Evolutionary conservation across 1,139 yeast species (phyloP).

Genomic region (Pneumocystis oryctolagi): DNA sequence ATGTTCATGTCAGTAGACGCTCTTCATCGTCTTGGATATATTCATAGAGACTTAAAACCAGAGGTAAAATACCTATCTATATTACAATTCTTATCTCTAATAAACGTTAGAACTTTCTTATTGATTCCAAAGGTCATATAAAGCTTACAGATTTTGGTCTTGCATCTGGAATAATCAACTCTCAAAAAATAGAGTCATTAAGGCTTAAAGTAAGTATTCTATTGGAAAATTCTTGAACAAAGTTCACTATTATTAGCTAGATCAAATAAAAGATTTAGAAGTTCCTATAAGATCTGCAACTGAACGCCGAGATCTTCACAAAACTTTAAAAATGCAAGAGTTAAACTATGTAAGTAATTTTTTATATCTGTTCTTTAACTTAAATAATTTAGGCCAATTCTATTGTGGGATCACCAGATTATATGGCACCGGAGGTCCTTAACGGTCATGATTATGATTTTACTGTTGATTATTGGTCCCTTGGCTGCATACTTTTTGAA

Average conservation of each 20-base stretch:
- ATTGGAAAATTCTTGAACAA: not conserved
- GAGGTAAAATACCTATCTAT: constrained; percentile 28
- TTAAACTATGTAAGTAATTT: constrained; percentile 28
- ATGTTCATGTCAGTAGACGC: constrained; percentile 94
- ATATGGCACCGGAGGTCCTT: constrained; percentile 95
- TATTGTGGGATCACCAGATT: constrained; percentile 96
- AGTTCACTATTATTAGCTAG: constrained; percentile 31
- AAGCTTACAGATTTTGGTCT: constrained; percentile 94
- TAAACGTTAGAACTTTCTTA: constrained; percentile 47
- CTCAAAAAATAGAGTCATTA: constrained; percentile 89
- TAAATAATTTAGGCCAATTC: constrained; percentile 74
- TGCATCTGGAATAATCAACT: constrained; percentile 91
- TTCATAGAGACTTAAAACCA: constrained; percentile 94
- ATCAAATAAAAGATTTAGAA: constrained; percentile 54
- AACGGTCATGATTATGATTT: constrained; percentile 89
- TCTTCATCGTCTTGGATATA: constrained; percentile 84
- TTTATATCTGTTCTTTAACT: constrained; percentile 50
- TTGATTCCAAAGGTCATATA: constrained; percentile 89
- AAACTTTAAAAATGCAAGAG: constrained; percentile 75
- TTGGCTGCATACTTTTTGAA: constrained; percentile 89
- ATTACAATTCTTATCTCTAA: not conserved
- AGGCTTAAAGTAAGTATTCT: constrained; percentile 31
- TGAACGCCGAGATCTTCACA: constrained; percentile 17
- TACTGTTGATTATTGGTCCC: constrained; percentile 96
- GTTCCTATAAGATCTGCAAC: constrained; percentile 30